Conservation (phyloP, 768 basidiomycete genomes). For the Tricholoma sp. region DNA sequence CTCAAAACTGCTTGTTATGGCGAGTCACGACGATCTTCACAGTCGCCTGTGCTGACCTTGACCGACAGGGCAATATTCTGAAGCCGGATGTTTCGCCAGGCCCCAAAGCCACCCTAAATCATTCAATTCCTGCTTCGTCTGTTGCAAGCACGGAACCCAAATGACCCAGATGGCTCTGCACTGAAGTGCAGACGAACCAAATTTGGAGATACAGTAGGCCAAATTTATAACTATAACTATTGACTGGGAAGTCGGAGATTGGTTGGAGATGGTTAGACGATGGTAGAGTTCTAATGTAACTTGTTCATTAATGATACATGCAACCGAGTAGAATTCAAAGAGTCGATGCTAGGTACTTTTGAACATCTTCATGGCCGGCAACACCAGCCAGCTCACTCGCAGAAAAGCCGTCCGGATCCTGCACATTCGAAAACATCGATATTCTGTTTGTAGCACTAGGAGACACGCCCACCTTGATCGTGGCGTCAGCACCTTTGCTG, state of each 20-base stretch:
- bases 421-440: constrained; percentile 5
- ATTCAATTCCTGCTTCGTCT: not conserved
- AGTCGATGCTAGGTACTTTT: constrained; percentile 13
- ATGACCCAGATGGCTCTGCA: not conserved
- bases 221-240: too few relatives aligned
- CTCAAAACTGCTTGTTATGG: constrained; percentile 72
- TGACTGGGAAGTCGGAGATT: not conserved
- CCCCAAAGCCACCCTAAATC: constrained; percentile 23
- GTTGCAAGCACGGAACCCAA: not conserved
- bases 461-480: constrained; percentile 42
- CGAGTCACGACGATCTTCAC: constrained; percentile 33
- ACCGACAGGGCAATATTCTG: constrained; percentile 54
- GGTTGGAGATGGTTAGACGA: not conserved
- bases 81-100: constrained; percentile 53
- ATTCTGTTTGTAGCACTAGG: not conserved
- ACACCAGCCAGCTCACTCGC: constrained; percentile 56
- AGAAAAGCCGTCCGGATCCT: constrained; percentile 68
- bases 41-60: not conserved
- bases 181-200: not conserved
- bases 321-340: not conserved
- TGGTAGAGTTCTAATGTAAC: too few relatives aligned
- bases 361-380: constrained; percentile 53
- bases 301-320: not conserved
- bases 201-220: too few relatives aligned
- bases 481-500: constrained; percentile 55